Evolutionary conservation across 169 alveolate genomes (phyloP), one percentile per base, ranked within the genome.

Genomic region (Cryptosporidium felis): DNA sequence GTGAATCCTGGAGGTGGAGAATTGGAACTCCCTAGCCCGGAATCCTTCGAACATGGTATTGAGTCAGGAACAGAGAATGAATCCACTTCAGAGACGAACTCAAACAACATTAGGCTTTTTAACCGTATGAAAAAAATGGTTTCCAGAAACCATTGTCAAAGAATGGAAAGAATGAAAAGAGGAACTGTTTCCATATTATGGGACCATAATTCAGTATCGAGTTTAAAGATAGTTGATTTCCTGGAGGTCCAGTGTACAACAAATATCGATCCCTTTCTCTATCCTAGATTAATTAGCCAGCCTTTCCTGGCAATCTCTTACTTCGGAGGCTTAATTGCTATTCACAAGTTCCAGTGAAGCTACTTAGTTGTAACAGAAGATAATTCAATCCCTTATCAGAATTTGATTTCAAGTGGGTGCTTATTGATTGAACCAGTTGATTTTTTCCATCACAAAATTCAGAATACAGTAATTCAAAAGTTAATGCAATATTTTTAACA

Each of bases 301-400:
- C 74, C 85, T 1, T 74, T 47, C 40, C 47, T 53, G 10, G 85
- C 85, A 26, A 74, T 74, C 8, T 46, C 85, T 16, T 74, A 74
- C 56, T 74, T 74, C 26, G 85, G 85, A 49, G 85, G 85, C 30
- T 8, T 74, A 5, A 44, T 74, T 14, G 85, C 67, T 12, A 74
- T 74, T 18, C 66, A 74, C 40, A 49, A 53, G 26, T 56, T 74
- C 18, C 4, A 40, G 32, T 58, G 28, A 10, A 28, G 34, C 14
- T 61, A 38, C 28, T 74, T 6, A 74, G 40, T 40, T 74, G 66
- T 53, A 51, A 36, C 26, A 38, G 44, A 32, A 67, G 74, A 28
- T 26, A 41, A 16, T 51, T 41, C 26, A 63, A 12, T 4, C 34
- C 80, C 28, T 34, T 74, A 3, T 49, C 28, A n/a, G 63, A 28